phyloP scores from a whole-genome alignment of 2,329 filamentous ascomycete species.

The Aspergillus thermomutatus region DNA sequence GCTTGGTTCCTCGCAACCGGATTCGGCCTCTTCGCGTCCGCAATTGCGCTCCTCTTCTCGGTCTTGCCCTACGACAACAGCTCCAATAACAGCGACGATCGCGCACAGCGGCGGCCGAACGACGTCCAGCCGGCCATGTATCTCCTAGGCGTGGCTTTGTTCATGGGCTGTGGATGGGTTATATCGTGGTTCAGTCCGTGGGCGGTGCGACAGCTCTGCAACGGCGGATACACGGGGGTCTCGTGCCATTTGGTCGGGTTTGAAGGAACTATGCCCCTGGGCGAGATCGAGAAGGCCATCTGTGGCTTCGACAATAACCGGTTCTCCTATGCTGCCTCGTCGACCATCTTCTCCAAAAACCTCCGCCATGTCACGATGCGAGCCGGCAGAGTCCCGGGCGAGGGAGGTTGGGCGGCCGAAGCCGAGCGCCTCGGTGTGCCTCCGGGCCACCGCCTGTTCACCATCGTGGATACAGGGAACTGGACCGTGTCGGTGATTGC shows the following conservation, averaged over 20 bases:
- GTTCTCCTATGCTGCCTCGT: slow-evolving; percentile 12
- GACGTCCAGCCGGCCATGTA: too few relatives aligned
- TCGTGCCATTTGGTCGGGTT: slow-evolving; percentile 14
- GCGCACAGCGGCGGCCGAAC: too few relatives aligned
- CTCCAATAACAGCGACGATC: too few relatives aligned
- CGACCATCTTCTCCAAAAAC: slow-evolving; percentile 9
- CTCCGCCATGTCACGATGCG: not conserved
- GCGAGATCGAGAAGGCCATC: slow-evolving; percentile 11
- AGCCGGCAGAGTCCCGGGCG: slow-evolving; percentile 1
- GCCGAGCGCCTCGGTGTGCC: slow-evolving; percentile 1
- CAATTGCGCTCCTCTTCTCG: slow-evolving; percentile 1
- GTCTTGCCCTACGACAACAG: not conserved
- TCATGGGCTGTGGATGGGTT: slow-evolving; percentile 6
- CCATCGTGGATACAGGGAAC: slow-evolving; percentile 30
- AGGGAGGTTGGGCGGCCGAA: not conserved
- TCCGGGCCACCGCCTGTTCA: slow-evolving; percentile 26
- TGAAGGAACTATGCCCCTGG: slow-evolving; percentile 11
- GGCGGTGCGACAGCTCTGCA: slow-evolving; percentile 14
- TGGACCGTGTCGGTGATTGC: slow-evolving; percentile 29
- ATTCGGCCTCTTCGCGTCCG: slow-evolving; percentile 3
- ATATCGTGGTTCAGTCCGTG: slow-evolving; percentile 14
- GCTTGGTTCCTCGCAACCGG: slow-evolving; percentile 8
- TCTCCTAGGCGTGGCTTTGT: too few relatives aligned
- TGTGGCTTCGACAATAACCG: slow-evolving; percentile 13
- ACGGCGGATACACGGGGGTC: slow-evolving; percentile 3